These are phyloP conservation scores for Colletotrichum theobromicola DNA, from an alignment of 2,329 filamentous ascomycete species.

Conservation along the genomic window DNA sequence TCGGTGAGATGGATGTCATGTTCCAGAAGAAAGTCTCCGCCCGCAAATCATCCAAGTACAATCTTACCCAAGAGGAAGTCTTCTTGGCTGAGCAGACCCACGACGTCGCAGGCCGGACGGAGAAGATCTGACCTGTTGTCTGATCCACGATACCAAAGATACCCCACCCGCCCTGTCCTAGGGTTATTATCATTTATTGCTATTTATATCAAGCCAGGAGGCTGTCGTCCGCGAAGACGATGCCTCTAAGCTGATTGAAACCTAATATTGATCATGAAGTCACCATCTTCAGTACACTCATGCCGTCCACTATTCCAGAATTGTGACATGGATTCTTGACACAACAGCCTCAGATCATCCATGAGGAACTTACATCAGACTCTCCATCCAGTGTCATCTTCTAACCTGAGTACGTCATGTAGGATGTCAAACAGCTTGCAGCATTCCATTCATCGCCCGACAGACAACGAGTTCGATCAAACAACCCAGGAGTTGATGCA, in stretches of 20 bases:
- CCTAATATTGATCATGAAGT: background rate
- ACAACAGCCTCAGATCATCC: background rate
- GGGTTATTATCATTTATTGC: background rate
- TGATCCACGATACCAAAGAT: background rate
- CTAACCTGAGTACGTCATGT: background rate
- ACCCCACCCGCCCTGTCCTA: background rate
- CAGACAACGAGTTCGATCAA: background rate
- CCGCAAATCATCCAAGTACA: constrained; percentile 41
- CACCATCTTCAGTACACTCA: background rate
- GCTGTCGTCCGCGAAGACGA: background rate
- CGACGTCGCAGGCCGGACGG: background rate
- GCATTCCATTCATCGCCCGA: background rate
- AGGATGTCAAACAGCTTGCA: background rate
- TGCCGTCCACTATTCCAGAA: background rate
- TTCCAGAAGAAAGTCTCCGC: constrained; percentile 42
- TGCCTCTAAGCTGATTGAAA: background rate
- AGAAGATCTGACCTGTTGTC: background rate
- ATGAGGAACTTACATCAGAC: background rate
- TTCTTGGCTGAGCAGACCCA: constrained; percentile 19
- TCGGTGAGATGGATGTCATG: constrained; percentile 50
- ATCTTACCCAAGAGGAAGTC: constrained; percentile 39
- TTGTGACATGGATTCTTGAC: background rate
- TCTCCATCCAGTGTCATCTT: background rate
- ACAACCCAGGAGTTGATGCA: background rate
- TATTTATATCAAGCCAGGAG: background rate